Base-by-base conservation (phyloP, 2,329 filamentous ascomycete genomes). In the Leptographium lundbergii region DNA sequence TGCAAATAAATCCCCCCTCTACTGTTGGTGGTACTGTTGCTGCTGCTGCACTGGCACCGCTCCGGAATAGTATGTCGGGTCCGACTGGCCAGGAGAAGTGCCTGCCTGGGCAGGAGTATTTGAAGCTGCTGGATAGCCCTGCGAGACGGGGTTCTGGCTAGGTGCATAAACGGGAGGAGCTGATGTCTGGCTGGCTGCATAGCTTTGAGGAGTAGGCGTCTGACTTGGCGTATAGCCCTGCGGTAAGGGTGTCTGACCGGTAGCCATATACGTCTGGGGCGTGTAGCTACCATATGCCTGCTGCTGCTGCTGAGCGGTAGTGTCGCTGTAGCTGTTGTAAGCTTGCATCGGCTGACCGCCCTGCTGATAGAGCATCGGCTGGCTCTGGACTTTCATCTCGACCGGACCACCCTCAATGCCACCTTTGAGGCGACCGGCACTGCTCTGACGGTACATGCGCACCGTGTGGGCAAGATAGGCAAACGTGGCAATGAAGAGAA, bases 401-500 rank as follows among this genome's bases (percentile, higher is more conserved):
- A 67, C 61, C 56, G 65, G 60, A 4, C 62, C 66, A 22, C 58
- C 61, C 52, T 65, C 65, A 62, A 66, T 60, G 55, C 59, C 52
- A 36, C 56, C 11, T 4, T 54, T 48, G 54, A 17, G 24, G 17
- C 57, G 55, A 9, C 51, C 45, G 57, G 64, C 66, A 56, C 65
- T 64, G 19, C 59, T 60, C 50, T 64, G 61, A 54, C 63, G 63
- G 62, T 67, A 65, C 39, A 68, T 60, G 39, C 67, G 69, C 59
- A 67, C 64, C 34, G 66, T 64, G 58, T 68, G 66, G n/a, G 67
- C 64, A 4, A 77, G 66, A 61, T 75, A 76, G 24, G 73, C 73
- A 58, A 75, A 76, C 0, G 75, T 73, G 2, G 72, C 74, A 10
- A 75, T 69, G 57, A 77, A 77, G 10, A 69, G 54, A 13, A 65